phyloP scores from a whole-genome alignment of 2,329 filamentous ascomycete genomes.

The Daldinia sp. region DNA sequence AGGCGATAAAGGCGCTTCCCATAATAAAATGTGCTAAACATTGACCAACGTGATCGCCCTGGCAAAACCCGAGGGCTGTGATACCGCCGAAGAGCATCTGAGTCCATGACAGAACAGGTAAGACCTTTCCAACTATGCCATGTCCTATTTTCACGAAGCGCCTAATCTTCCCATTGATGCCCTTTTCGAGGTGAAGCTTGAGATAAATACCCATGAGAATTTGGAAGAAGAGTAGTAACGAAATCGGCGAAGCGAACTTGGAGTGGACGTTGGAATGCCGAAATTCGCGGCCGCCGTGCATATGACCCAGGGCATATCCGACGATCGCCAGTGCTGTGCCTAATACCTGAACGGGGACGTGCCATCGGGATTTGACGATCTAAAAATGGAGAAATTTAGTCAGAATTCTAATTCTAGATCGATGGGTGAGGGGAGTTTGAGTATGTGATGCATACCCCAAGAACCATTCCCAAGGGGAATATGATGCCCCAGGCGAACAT shows the following conservation, averaged over 20 bases:
- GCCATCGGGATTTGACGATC: conserved; percentile 91
- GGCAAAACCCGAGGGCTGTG: conserved; percentile 89
- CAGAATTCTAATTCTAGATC: conserved; percentile 15
- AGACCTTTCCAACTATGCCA: conserved; percentile 82
- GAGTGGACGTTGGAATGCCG: conserved; percentile 77
- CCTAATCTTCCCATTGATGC: conserved; percentile 81
- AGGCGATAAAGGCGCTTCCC: conserved; percentile 95
- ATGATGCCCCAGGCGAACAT: conserved; percentile 88
- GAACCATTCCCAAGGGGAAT: conserved; percentile 93
- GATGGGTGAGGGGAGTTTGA: background rate
- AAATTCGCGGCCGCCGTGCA: conserved; percentile 90
- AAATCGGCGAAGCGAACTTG: conserved; percentile 80
- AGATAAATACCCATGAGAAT: conserved; percentile 85
- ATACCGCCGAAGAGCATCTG: conserved; percentile 98
- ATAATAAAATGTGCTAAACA: conserved; percentile 98
- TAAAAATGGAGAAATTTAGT: conserved; percentile 50
- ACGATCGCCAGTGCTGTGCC: conserved; percentile 79
- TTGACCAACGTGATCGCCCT: conserved; percentile 88
- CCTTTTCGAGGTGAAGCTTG: conserved; percentile 86
- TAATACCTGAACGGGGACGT: conserved; percentile 85
- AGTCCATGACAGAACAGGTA: conserved; percentile 87
- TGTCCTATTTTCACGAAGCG: conserved; percentile 76
- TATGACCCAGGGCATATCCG: conserved; percentile 91
- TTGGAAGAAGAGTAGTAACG: conserved; percentile 80
- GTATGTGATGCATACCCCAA: conserved; percentile 73